Evolutionary conservation across 306 rosid species (phyloP), one percentile per base, ranked within the genome.

Genomic region (Gynostemma pentaphyllum): DNA sequence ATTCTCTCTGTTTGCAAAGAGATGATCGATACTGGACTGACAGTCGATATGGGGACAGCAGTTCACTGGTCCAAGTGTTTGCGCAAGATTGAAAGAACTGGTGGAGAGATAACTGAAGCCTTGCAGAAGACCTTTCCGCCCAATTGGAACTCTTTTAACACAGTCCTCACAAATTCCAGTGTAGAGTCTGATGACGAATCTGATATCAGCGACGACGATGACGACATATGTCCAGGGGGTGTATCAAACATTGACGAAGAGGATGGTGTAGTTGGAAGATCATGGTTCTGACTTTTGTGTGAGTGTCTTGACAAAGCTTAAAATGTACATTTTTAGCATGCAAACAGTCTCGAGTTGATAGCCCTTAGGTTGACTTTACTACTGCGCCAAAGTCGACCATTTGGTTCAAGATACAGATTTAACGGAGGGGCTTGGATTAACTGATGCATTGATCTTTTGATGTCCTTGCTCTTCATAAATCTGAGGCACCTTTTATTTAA

Each of bases 41-140:
- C 86, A 18, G 54, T 92, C n/a, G 99, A 92, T 71, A 88, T 92
- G 96, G 99, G 96, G 62, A 92, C 96, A 73, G 99, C 96, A 9
- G 94, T 92, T 53, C 83, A 92, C 76, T 92, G 99, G 99, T 88
- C 96, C 1, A 88, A 73, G 80, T 82, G 88, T 73, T 75, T 92
- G 32, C 71, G 84, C 65, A 86, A 79, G 78, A 92, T 92, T 41
- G 99, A 92, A 75, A 78, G 90, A 67, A 70, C 83, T 0, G 98
- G 98, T 5, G 96, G 98, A 36, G 87, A 92, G 74, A 87, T 88
- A 10, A 92, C 96, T 15, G 88, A 86, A 78, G 83, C 87, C 68
- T 70, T 92, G 72, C 95, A 92, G 67, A 92, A 79, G 76, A 92
- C 96, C 69, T 92, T 92, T 70, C 95, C 99, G 12, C 95, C 99